A percentile compares a stretch with the other conserved stretches of the same genome.
Evolutionary conservation across 805 yeast genomes (phyloP).

Genomic region (Zygoascus bituminiphila): DNA sequence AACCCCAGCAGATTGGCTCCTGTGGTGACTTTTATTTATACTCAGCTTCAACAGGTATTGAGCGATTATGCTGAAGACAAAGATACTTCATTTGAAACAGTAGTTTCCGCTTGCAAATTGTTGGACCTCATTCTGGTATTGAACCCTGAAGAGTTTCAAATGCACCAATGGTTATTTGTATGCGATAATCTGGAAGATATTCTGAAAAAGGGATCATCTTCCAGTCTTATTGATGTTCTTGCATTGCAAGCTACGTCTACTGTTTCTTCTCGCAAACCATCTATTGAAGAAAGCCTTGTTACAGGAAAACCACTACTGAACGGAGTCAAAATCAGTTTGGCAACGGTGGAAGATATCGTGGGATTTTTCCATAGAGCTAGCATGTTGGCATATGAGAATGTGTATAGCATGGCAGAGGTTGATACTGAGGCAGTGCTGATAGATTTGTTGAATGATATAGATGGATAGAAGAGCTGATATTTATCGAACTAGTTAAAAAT

Average conservation of each 20-base stretch:
- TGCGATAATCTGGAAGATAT: slow-evolving; percentile 57
- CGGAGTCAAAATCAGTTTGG: slow-evolving; percentile 29
- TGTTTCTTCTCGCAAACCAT: slow-evolving; percentile 16
- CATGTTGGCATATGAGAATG: slow-evolving; percentile 55
- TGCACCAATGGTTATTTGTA: slow-evolving; percentile 77
- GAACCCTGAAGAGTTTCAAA: slow-evolving; percentile 67
- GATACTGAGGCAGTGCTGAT: slow-evolving; percentile 42
- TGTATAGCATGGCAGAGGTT: slow-evolving; percentile 41
- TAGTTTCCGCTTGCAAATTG: slow-evolving; percentile 59
- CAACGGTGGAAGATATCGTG: slow-evolving; percentile 40
- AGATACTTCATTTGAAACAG: slow-evolving; percentile 11
- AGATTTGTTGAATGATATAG: slow-evolving; percentile 50
- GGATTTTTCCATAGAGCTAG: slow-evolving; percentile 61
- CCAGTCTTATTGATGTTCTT: slow-evolving; percentile 43
- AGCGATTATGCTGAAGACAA: slow-evolving; percentile 18
- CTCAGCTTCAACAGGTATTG: slow-evolving; percentile 44
- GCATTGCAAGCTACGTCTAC: slow-evolving; percentile 17
- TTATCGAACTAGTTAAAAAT: no score
- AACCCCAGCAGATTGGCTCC: slow-evolving; percentile 56
- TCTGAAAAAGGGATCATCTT: slow-evolving; percentile 28
- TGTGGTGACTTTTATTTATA: slow-evolving; percentile 60
- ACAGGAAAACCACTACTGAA: slow-evolving; percentile 33
- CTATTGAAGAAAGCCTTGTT: not conserved
- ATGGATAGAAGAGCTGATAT: not conserved
- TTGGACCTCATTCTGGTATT: slow-evolving; percentile 65